phyloP scores from a whole-genome alignment of 768 basidiomycete genomes.

The Macrolepiota dolichaula region DNA sequence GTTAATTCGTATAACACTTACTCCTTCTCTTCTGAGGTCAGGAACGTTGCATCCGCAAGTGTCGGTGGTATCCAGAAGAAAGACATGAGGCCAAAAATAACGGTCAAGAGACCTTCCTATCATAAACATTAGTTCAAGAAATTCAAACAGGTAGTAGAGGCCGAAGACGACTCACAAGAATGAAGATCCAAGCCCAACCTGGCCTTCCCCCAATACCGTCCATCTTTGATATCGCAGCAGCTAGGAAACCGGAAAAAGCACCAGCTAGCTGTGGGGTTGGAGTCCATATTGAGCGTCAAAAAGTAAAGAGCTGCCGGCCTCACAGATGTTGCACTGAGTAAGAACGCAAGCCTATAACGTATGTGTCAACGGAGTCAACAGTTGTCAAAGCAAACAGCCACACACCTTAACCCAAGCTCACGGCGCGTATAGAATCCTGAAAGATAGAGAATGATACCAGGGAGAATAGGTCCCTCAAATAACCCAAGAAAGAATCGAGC shows the following conservation, averaged over 20 bases:
- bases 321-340: slow-evolving; percentile 35
- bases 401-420: slow-evolving; percentile 23
- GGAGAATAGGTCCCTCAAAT: slow-evolving; percentile 43
- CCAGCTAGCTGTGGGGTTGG: slow-evolving; percentile 27
- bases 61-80: slow-evolving; percentile 40
- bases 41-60: slow-evolving; percentile 31
- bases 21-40: slow-evolving; percentile 31
- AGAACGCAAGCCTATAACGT: slow-evolving; percentile 30
- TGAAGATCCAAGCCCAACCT: slow-evolving; percentile 64
- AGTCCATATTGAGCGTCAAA: neutral
- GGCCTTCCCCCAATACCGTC: slow-evolving; percentile 37
- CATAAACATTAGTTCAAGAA: neutral
- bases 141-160: slow-evolving; percentile 24
- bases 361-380: neutral
- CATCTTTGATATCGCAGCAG: slow-evolving; percentile 50
- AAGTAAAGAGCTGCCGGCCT: neutral
- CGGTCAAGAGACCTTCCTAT: slow-evolving; percentile 41
- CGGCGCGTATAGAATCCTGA: slow-evolving; percentile 30
- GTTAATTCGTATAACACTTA: slow-evolving; percentile 17
- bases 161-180: slow-evolving; percentile 38
- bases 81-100: slow-evolving; percentile 36
- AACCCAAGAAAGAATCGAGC: slow-evolving; percentile 51
- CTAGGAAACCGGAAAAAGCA: slow-evolving; percentile 58
- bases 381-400: neutral
- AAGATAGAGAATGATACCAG: slow-evolving; percentile 35